Base-by-base conservation (phyloP, 2,329 filamentous ascomycete genomes). In the Talaromyces sp. region DNA sequence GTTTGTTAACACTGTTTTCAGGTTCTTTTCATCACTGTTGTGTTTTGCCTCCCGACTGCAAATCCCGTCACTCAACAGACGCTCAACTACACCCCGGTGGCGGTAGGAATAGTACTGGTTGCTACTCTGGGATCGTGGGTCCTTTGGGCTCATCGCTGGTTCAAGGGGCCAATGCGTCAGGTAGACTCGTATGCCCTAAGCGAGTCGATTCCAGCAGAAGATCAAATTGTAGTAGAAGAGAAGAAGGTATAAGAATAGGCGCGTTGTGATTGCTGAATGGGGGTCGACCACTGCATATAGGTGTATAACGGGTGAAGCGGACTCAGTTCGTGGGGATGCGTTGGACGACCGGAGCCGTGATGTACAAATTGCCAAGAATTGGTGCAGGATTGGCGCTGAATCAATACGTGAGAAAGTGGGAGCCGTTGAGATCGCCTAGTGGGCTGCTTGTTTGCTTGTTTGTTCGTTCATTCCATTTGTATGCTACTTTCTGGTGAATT, bases 31-130 rank as follows among this genome's bases (percentile, higher is more conserved):
- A 64, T 64, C 27, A 64, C 62, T 8, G 34, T 65, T 40, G 63
- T 61, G 17, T 60, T 65, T 43, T 65, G 63, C 29, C 54, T 65
- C 34, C 63, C 62, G 5, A 58, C 62, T 27, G 36, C 25, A 45
- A 64, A 64, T 40, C 62, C 62, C 10, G 62, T 64, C 51, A 64
- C 62, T 7, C 8, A 38, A 58, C 53, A 64, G 25, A 64, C 62
- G 8, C 62, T 64, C 51, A 64, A 64, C 53, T 64, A 64, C 31
- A 64, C 62, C 40, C 62, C 62, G 15, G 62, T 64, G 25, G 62
- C 62, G 8, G 62, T 64, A 15, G 62, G 62, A 7, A 59, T 64
- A 43, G 62, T 64, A 19, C 25, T 54, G 19, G 62, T 64, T 17
- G 53, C 19, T 29, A 64, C 62, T 1, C 31, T 64, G 17, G 34